Conservation (phyloP, 176 grass and related monocot species). For the Zoysia japonica region DNA sequence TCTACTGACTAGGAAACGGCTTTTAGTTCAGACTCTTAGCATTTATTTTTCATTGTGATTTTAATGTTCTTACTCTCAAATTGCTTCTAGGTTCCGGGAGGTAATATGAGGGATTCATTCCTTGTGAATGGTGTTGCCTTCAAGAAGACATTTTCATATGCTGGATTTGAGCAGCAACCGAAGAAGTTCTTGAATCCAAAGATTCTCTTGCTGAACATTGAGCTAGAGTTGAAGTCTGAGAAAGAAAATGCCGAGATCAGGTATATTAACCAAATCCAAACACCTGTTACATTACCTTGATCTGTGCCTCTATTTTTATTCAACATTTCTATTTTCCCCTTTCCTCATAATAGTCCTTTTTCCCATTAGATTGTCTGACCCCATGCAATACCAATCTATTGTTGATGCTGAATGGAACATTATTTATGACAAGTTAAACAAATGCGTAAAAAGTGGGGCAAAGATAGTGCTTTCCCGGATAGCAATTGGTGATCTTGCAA, state of each 20-base stretch:
- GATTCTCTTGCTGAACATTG: constrained; percentile 81
- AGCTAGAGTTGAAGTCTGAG: constrained; percentile 79
- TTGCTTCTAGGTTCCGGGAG: constrained; percentile 61
- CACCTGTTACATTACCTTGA: neutral
- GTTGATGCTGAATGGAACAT: constrained; percentile 99
- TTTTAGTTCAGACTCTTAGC: neutral
- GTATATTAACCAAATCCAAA: constrained; percentile 29
- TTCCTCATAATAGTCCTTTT: neutral
- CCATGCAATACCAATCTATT: constrained; percentile 92
- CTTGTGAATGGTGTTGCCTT: constrained; percentile 85
- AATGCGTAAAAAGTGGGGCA: constrained; percentile 85
- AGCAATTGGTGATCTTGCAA: constrained; percentile 82
- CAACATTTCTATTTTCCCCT: neutral
- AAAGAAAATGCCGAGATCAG: constrained; percentile 96
- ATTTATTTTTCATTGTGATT: neutral
- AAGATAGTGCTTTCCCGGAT: constrained; percentile 72
- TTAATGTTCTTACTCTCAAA: constrained; percentile 1
- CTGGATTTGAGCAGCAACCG: constrained; percentile 83
- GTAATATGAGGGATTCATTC: constrained; percentile 86
- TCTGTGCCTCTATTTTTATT: neutral
- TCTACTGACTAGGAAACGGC: neutral
- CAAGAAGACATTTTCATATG: constrained; percentile 90
- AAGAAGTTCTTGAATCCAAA: constrained; percentile 77
- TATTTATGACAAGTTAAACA: constrained; percentile 97
- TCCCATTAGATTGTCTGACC: constrained; percentile 48